Evolutionary conservation across 1,284 basidiomycete genomes (phyloP), one percentile per base, ranked within the genome.

Genomic region (Gymnopus androsaceus): DNA sequence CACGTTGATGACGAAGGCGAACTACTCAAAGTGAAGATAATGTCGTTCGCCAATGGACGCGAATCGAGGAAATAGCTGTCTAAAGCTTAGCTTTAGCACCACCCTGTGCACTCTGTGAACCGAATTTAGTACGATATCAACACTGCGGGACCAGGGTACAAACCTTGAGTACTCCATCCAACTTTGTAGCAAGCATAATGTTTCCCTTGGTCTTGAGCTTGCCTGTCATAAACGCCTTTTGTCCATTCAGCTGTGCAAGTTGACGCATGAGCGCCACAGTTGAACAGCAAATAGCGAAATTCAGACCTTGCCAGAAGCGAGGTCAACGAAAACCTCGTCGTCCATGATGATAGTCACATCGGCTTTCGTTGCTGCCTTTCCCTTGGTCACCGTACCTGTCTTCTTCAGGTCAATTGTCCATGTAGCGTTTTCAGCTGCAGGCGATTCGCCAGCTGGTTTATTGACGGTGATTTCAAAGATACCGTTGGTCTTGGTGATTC

Each of bases 391-490:
- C 34, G 81, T 79, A 27, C 91, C 92, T 33, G 84, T 82, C 76
- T 94, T 91, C 84, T 99, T 99, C 69, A 98, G 71, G 79, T 98
- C 96, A 64, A 98, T 94, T n/a, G 94, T 95, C 92, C 92, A 95
- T 45, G 80, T 79, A 46, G 79, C 91, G 67, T 90, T 87, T 71
- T 92, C 81, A 64, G 90, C 91, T 33, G 80, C 80, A 17, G 72
- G 76, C 38, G 48, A 50, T 17, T 34, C 25, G 14, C 48, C 48
- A 23, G 25, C n/a, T 14, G 48, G 48, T 69, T 95, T 94, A 74
- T 90, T 87, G 65, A 97, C 83, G 61, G 87, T 85, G 60, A 98
- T 79, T 75, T 96, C 90, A 72, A 98, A 96, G 71, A 95, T 84
- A 63, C 92, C 93, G 69, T 94, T 95, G 59, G 90, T 93, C 94